Evolutionary conservation across 345 rosid species (phyloP).

Genomic region (Brassica cretica): DNA sequence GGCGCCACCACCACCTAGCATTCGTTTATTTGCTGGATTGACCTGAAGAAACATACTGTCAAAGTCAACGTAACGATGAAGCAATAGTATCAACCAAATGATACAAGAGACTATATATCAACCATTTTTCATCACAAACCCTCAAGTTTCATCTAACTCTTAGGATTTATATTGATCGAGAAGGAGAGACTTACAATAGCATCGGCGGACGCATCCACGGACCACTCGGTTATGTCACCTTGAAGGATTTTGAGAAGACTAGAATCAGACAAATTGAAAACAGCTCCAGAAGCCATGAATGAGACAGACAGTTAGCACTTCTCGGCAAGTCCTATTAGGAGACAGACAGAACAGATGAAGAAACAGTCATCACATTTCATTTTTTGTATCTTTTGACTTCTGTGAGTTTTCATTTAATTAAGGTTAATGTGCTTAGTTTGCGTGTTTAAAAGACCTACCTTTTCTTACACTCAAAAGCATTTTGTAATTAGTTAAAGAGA

Average conservation of each 20-base stretch:
- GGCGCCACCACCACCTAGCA: constrained; percentile 96
- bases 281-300: constrained; percentile 48
- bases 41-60: constrained; percentile 44
- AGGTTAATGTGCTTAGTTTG: background rate
- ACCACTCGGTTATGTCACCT: constrained; percentile 91
- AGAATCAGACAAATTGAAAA: constrained; percentile 57
- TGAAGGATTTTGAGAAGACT: constrained; percentile 56
- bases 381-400: background rate
- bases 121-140: background rate
- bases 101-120: background rate
- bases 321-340: background rate
- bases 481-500: background rate
- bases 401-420: background rate
- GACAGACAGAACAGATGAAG: constrained; percentile 13
- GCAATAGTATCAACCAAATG: background rate
- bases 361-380: background rate
- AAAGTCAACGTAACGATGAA: background rate
- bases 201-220: constrained; percentile 71
- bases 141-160: background rate
- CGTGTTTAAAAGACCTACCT: background rate
- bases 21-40: constrained; percentile 76
- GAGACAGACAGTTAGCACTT: constrained; percentile 15
- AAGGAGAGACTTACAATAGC: constrained; percentile 59
- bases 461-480: background rate
- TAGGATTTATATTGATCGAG: background rate